Evolutionary conservation across 176 grass and related monocot genomes (phyloP), one percentile per base, ranked within the genome.

Genomic region (Eragrostis curvula): DNA sequence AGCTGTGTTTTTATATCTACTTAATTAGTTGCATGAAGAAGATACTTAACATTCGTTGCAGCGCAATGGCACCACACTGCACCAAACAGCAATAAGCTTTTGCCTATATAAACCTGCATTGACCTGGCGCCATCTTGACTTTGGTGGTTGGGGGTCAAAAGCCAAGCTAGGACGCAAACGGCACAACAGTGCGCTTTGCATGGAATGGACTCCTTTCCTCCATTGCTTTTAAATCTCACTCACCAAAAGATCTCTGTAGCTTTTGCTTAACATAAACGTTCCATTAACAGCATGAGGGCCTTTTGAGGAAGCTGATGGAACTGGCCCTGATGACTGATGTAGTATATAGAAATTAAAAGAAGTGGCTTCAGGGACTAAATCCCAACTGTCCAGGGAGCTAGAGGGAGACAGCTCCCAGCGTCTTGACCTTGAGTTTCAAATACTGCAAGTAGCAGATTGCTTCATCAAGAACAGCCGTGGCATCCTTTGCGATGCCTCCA

Each of bases 371-470:
- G 16, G 39, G 68, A 53, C 41, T 21, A 69, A n/a, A 61, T 71
- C 73, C 48, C 32, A 39, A 36, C 16, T n/a, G 1, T 50, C 6
- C 24, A 72, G 75, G 62, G 47, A 30, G 84, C 67, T 87, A 88
- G 46, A 91, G 83, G 28, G 86, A 80, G 39, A 80, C 68, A 55
- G 83, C 83, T 81, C 92, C 90, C 48, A 95, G 77, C 2, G 90
- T 81, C 88, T 89, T 98, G 16, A 91, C 88, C 87, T 98, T 98
- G 58, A 95, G 73, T 81, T 95, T 98, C 41, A 98, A 87, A 58
- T 91, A 93, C 68, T 92, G 92, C 79, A 98, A 71, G 84, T 98
- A 98, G 83, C 79, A 86, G 49, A 98, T 98, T 42, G 96, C 96
- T 76, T 98, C 96, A n/a, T 98, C 92, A 2, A 98, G 85, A 75